phyloP scores from a whole-genome alignment of 2,329 filamentous ascomycete genomes.

The Endoconidiophora polonica region DNA sequence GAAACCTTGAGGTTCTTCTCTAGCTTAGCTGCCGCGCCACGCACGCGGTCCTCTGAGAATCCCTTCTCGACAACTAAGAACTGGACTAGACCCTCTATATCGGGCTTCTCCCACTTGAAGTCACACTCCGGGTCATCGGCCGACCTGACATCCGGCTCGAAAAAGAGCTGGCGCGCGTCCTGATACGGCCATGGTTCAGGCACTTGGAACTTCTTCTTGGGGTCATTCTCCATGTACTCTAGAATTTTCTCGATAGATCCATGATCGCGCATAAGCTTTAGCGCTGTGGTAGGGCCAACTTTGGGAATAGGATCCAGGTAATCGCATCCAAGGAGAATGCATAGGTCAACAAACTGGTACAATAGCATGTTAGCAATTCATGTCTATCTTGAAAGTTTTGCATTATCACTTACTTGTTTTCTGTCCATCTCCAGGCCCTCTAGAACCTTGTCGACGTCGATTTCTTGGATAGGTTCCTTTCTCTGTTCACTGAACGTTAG shows the following conservation, averaged over 20 bases:
- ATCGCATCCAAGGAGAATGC: slow-evolving; percentile 92
- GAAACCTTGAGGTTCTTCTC: slow-evolving; percentile 82
- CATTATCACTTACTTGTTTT: slow-evolving; percentile 43
- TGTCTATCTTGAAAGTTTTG: not conserved
- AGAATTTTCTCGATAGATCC: slow-evolving; percentile 76
- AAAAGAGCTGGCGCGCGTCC: slow-evolving; percentile 82
- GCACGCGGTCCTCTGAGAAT: slow-evolving; percentile 88
- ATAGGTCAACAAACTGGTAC: slow-evolving; percentile 81
- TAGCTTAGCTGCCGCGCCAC: slow-evolving; percentile 58
- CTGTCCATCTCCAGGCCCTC: slow-evolving; percentile 78
- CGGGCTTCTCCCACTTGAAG: slow-evolving; percentile 94
- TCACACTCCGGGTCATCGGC: slow-evolving; percentile 80
- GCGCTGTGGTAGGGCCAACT: slow-evolving; percentile 75
- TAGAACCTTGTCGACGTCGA: slow-evolving; percentile 71
- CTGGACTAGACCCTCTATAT: slow-evolving; percentile 74
- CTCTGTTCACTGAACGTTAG: slow-evolving; percentile 94
- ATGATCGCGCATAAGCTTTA: slow-evolving; percentile 89
- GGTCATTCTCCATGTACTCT: slow-evolving; percentile 57
- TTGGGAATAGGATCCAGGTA: slow-evolving; percentile 96
- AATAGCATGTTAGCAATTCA: too few species aligned
- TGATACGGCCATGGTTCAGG: slow-evolving; percentile 95
- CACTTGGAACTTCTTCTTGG: slow-evolving; percentile 64
- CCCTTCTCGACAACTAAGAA: slow-evolving; percentile 90
- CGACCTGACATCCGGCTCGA: slow-evolving; percentile 70
- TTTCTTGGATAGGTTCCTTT: slow-evolving; percentile 95